A percentile compares a stretch with the other conserved stretches of the same genome.
Evolutionary conservation across 352 stramenopile species (phyloP).

Genomic region (Phytophthora pistaciae): DNA sequence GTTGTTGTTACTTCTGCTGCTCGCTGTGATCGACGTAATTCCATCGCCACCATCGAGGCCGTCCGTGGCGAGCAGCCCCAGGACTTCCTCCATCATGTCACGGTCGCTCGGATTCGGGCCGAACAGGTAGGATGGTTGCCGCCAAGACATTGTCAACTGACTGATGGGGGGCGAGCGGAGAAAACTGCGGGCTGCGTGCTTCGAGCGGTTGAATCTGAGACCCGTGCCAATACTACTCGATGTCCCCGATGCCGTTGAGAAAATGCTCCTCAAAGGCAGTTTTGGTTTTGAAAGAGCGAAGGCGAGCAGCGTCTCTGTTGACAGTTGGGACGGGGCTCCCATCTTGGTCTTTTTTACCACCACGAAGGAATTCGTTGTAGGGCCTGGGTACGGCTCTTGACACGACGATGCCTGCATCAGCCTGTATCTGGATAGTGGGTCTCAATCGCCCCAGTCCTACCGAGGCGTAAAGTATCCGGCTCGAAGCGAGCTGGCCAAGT

Average conservation of each 20-base stretch:
- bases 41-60: conserved; percentile 4
- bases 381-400: conserved; percentile 57
- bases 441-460: too few relatives aligned
- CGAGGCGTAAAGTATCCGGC: conserved; percentile 72
- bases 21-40: conserved; percentile 5
- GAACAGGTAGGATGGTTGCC: conserved; percentile 26
- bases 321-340: not conserved
- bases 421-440: conserved; percentile 75
- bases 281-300: too few relatives aligned
- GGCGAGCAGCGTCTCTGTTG: too few relatives aligned
- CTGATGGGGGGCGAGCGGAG: too few relatives aligned
- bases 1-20: conserved; percentile 4
- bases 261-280: conserved; percentile 1
- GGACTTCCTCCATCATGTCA: conserved; percentile 42
- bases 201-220: conserved; percentile 34
- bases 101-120: conserved; percentile 16
- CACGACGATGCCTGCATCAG: conserved; percentile 64
- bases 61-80: conserved; percentile 31
- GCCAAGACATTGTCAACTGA: conserved; percentile 2
- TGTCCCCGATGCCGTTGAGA: too few relatives aligned
- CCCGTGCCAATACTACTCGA: not conserved
- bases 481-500: conserved; percentile 56
- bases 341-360: conserved; percentile 32
- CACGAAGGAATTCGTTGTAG: conserved; percentile 52
- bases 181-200: too few relatives aligned